Evolutionary conservation across 306 rosid species (phyloP), one percentile per base, ranked within the genome.

Genomic region (Morella rubra): DNA sequence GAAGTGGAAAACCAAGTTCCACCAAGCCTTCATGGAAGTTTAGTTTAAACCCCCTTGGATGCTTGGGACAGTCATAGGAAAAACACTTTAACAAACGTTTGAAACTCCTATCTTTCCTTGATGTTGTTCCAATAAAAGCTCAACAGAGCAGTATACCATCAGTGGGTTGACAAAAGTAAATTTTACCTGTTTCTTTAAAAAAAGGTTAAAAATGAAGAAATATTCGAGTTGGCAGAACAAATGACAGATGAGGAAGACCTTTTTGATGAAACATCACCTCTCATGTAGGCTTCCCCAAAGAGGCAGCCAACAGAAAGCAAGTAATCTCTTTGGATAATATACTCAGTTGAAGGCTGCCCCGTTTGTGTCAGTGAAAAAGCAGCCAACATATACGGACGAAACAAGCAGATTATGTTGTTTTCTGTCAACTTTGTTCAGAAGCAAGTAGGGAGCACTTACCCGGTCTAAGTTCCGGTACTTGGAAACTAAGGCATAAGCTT

Each of bases 401-500:
- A 41, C 70, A 16, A 65, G 50, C 50, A 65, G 22, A 27, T 65
- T 65, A 65, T 18, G 46, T 11, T 15, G 5, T 15, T 2, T 7
- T 41, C 47, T 72, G 13, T 60, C n/a, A 12, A 24, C 47, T 5
- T 22, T 44, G 20, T 22, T 72, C n/a, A 69, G 46, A 8, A 58
- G 60, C 32, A 53, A 81, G 42, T 5, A 76, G 66, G 77, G 18
- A 55, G 70, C 24, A 89, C 98, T 90, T 89, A 94, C 98, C 46
- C 95, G 95, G 59, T 89, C 95, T 71, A 94, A 80, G 55, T 90
- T 92, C 59, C 80, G 88, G 81, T 92, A 92, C 88, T 92, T 92
- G 45, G 91, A 90, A 74, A 94, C 95, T 71, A 91, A 79, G 77
- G 90, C 95, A 81, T 92, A 87, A 79, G 98, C 93, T 80, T 88